Conservation (phyloP, 371 early-diverging fungal genomes). For the Mucor indicus region DNA sequence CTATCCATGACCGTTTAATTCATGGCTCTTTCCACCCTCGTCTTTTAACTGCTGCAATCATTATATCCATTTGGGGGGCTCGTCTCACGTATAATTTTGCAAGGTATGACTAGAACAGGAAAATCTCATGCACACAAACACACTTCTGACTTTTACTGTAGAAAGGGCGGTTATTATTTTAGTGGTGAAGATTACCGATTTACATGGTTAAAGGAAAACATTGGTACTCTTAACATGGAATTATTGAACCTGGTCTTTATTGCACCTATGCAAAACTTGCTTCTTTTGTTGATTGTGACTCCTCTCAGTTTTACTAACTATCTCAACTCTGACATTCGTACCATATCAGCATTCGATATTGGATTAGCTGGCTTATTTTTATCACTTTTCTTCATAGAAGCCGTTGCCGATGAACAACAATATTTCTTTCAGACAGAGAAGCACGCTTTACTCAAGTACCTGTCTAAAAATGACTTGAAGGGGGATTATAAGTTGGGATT, state of each 20-base stretch:
- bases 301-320: conserved; percentile 59
- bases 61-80: conserved; percentile 73
- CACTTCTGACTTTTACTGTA: conserved; percentile 19
- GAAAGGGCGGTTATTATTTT: conserved; percentile 78
- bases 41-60: conserved; percentile 40
- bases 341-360: conserved; percentile 44
- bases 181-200: conserved; percentile 78
- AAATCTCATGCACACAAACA: neutral
- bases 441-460: conserved; percentile 35
- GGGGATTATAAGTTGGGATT: conserved; percentile 66
- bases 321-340: conserved; percentile 4
- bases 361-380: conserved; percentile 45
- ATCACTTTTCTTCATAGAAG: conserved; percentile 54
- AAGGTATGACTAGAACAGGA: conserved; percentile 18
- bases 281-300: conserved; percentile 59
- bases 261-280: conserved; percentile 64
- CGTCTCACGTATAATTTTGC: conserved; percentile 82
- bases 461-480: conserved; percentile 19
- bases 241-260: conserved; percentile 76
- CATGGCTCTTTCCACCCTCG: conserved; percentile 37
- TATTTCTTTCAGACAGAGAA: conserved; percentile 76
- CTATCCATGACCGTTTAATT: conserved; percentile 41
- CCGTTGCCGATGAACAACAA: conserved; percentile 82
- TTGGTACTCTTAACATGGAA: conserved; percentile 58
- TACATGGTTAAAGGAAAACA: conserved; percentile 44